Evolutionary conservation across 192 early-diverging fungal genomes (phyloP).

Genomic region (Rhizophagus clarus): DNA sequence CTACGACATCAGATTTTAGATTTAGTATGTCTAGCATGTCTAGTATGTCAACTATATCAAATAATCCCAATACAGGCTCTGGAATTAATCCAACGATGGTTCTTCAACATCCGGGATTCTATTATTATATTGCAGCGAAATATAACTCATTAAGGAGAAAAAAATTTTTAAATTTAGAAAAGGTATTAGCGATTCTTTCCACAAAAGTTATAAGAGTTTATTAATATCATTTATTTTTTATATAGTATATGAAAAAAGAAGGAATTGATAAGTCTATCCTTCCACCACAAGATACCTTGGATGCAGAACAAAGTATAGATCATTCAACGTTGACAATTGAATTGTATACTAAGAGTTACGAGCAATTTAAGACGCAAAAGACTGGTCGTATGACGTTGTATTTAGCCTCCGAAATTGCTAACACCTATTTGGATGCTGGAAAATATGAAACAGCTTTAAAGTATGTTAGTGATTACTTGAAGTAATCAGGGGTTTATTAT

Average conservation of each 20-base stretch:
- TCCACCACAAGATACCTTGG: constrained; percentile 43
- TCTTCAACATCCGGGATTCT: constrained; percentile 85
- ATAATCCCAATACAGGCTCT: constrained; percentile 33
- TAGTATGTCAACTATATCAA: background rate
- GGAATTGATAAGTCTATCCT: constrained; percentile 19
- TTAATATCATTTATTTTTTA: background rate
- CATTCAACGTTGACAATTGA: constrained; percentile 76
- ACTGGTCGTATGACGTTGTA: constrained; percentile 80
- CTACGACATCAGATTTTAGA: constrained; percentile 39
- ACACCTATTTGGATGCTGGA: constrained; percentile 73
- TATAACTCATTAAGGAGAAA: constrained; percentile 72
- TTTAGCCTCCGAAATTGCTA: constrained; percentile 85
- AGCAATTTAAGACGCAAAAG: constrained; percentile 78
- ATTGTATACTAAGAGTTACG: constrained; percentile 89
- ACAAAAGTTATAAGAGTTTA: background rate
- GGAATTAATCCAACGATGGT: constrained; percentile 65
- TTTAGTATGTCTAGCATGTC: constrained; percentile 4
- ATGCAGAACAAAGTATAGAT: constrained; percentile 59
- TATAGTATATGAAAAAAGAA: constrained; percentile 5
- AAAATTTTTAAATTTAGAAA: constrained; percentile 54
- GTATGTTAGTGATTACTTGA: constrained; percentile 16
- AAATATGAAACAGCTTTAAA: constrained; percentile 85
- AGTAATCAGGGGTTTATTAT: background rate
- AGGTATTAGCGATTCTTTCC: constrained; percentile 24
- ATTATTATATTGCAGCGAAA: constrained; percentile 76